phyloP scores from a whole-genome alignment of 1,284 basidiomycete genomes.

The Ganoderma resinaceum region DNA sequence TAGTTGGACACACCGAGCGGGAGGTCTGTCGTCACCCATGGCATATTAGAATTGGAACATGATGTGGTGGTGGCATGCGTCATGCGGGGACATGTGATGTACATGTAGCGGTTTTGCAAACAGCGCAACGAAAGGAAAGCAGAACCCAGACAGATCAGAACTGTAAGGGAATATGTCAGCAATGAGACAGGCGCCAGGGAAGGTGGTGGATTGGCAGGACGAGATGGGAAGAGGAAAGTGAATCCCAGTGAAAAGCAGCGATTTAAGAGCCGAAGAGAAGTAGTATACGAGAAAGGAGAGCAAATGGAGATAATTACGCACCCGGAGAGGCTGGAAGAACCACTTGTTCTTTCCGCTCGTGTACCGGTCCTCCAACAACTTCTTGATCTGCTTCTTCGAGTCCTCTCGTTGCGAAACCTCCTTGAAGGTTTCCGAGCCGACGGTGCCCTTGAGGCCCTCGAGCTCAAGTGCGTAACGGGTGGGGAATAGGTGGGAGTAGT shows the following conservation, averaged over 20 bases:
- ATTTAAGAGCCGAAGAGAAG: neutral
- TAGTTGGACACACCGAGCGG: neutral
- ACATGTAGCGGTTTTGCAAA: conserved; percentile 32
- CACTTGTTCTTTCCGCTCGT: conserved; percentile 92
- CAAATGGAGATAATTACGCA: conserved; percentile 47
- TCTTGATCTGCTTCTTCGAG: conserved; percentile 96
- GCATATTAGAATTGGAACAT: conserved; percentile 29
- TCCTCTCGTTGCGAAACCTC: conserved; percentile 93
- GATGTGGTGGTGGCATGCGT: conserved; percentile 29
- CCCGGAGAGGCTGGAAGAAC: conserved; percentile 88
- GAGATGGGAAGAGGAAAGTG: neutral
- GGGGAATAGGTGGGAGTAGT: conserved; percentile 98
- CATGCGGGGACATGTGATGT: conserved; percentile 33
- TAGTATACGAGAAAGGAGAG: neutral
- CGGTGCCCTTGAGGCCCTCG: conserved; percentile 88
- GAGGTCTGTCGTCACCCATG: conserved; percentile 24
- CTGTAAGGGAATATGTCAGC: conserved; percentile 15
- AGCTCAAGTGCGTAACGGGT: conserved; percentile 96
- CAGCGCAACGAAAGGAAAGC: conserved; percentile 22
- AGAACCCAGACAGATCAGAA: conserved; percentile 29
- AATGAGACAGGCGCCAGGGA: neutral
- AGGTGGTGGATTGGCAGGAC: neutral
- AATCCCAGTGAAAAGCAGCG: neutral
- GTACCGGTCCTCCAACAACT: conserved; percentile 94
- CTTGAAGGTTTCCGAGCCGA: conserved; percentile 91